Base-by-base conservation (phyloP, 257 asterid species). In the Primulina tabacum region DNA sequence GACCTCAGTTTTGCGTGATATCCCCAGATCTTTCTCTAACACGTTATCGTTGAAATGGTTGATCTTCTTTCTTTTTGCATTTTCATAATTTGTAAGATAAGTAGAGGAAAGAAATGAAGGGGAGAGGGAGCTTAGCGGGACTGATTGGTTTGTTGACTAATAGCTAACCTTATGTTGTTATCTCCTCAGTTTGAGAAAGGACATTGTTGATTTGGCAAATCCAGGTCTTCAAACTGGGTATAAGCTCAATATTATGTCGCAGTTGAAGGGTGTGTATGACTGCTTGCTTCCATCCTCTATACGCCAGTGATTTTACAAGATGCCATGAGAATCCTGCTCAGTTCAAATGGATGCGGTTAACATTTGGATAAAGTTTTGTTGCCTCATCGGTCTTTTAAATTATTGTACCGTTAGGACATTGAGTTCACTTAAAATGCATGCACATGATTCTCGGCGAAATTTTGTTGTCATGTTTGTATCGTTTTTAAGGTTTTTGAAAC, bases 211-310 rank as follows among this genome's bases (percentile, higher is more conserved):
- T 82, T 75, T 93, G 83, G 97, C 96, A 6, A 93, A 89, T 76
- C 97, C 97, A 60, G 83, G 83, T 64, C 61, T 90, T 30, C 78
- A 71, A 70, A 71, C 86, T 29, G 83, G 74, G 29, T 70, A 82
- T 14, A 93, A 91, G 83, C 87, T 90, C 55, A 65, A 73, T 38
- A 86, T 87, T 58, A 77, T 80, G 16, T 85, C 89, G 26, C 92
- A 96, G 60, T 73, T 93, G 94, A 92, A 73, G 76, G 83, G 91
- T 29, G 85, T 88, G 60, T 93, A 93, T n/a, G 95, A 90, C 70
- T 93, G 99, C 80, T 82, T 93, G 85, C 96, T 90, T 71, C 99
- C 97, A 1, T 71, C 92, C 4, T 73, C 85, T 30, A 81, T 62
- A 71, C 88, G 86, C 35, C 77, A 79, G 14, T 86, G 82, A 37